phyloP scores from a whole-genome alignment of 441 rosid genomes.

The Populus hybrid region DNA sequence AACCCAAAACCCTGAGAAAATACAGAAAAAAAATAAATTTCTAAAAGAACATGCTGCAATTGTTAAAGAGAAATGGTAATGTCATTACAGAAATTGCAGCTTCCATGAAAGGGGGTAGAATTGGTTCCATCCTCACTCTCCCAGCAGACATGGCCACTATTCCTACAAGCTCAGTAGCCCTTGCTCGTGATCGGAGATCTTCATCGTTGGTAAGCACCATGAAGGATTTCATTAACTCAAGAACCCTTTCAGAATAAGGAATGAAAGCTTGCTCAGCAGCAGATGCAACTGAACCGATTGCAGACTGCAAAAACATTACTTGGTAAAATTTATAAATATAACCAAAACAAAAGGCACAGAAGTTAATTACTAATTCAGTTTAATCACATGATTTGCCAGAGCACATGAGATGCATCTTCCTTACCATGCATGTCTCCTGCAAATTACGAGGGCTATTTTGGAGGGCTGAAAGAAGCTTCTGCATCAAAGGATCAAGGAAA shows the following conservation, averaged over 20 bases:
- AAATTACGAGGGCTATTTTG: conserved; percentile 81
- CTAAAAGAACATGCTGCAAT: background rate
- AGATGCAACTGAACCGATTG: conserved; percentile 96
- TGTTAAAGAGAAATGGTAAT: conserved; percentile 17
- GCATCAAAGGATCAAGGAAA: conserved; percentile 90
- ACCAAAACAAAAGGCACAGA: background rate
- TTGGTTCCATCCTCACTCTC: conserved; percentile 74
- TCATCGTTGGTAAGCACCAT: conserved; percentile 90
- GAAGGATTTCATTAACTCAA: conserved; percentile 86
- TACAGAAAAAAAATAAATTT: conserved; percentile 11
- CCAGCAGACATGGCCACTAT: conserved; percentile 98
- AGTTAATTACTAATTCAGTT: background rate
- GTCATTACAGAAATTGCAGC: conserved; percentile 87
- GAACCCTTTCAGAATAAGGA: conserved; percentile 92
- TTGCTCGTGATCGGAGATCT: conserved; percentile 92
- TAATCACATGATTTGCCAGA: background rate
- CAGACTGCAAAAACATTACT: conserved; percentile 61
- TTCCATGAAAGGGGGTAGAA: conserved; percentile 85
- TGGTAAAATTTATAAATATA: conserved; percentile 7
- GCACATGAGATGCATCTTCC: conserved; percentile 17
- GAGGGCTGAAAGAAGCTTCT: conserved; percentile 79
- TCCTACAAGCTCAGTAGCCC: conserved; percentile 99
- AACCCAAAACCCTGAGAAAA: conserved; percentile 74
- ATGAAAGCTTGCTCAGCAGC: conserved; percentile 97
- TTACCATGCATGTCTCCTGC: conserved; percentile 99